Evolutionary conservation across 164 flowering plant genomes (phyloP).

Genomic region (Echeveria elegans): DNA sequence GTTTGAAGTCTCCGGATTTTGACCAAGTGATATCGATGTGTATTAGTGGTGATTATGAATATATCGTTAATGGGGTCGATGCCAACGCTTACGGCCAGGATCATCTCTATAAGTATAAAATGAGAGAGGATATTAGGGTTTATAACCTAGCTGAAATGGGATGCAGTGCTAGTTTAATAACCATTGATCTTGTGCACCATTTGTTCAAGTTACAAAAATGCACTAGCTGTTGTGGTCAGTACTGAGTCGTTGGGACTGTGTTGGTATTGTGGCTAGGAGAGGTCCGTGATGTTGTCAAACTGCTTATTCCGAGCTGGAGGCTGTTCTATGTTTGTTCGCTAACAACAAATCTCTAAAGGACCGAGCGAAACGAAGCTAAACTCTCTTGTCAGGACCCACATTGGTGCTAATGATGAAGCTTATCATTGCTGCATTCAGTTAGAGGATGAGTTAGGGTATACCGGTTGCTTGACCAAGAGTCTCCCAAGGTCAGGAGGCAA

Average conservation of each 20-base stretch:
- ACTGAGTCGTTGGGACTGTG: conserved; percentile 18
- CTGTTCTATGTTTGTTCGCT: conserved; percentile 17
- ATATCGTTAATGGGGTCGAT: conserved; percentile 38
- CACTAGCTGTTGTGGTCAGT: conserved; percentile 19
- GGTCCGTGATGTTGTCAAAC: conserved; percentile 21
- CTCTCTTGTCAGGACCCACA: conserved; percentile 16
- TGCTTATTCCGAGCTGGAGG: conserved; percentile 21
- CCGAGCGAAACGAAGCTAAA: conserved; percentile 11
- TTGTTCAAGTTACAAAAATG: conserved; percentile 17
- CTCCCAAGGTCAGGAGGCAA: conserved; percentile 5
- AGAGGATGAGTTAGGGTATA: neutral
- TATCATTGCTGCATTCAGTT: neutral
- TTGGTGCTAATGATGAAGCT: conserved; percentile 18
- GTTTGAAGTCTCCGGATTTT: conserved; percentile 21
- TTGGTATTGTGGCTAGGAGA: conserved; percentile 15
- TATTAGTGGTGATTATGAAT: conserved; percentile 49
- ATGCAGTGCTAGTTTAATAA: conserved; percentile 22
- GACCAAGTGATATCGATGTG: conserved; percentile 38
- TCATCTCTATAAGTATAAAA: conserved; percentile 42
- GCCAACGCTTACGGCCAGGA: conserved; percentile 43
- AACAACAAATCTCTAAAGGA: conserved; percentile 8
- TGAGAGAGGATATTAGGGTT: conserved; percentile 39
- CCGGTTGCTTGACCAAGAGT: neutral
- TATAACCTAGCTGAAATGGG: conserved; percentile 45
- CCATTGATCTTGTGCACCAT: conserved; percentile 17